phyloP scores from a whole-genome alignment of 2,329 filamentous ascomycete genomes.

The Sporothrix sp. region DNA sequence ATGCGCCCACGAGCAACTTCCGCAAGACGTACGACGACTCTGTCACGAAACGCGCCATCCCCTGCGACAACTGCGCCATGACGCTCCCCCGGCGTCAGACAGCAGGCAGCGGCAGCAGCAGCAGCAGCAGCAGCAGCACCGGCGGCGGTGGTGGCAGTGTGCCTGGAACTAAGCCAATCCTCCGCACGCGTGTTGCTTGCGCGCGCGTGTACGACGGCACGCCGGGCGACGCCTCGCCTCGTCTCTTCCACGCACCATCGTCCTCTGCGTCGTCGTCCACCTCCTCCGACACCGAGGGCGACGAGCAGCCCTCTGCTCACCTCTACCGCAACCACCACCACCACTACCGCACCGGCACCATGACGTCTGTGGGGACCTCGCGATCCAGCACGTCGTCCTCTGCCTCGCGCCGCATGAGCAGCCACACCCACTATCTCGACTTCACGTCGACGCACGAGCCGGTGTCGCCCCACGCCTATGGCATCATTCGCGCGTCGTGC shows the following conservation, averaged over 20 bases:
- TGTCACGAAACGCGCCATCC: constrained; percentile 52
- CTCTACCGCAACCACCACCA: constrained; percentile 22
- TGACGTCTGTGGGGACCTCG: constrained; percentile 38
- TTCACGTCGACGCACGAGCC: constrained; percentile 62
- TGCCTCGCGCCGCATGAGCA: constrained; percentile 24
- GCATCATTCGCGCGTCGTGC: constrained; percentile 56
- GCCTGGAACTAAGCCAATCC: constrained; percentile 43
- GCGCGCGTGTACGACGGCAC: constrained; percentile 43
- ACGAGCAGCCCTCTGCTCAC: constrained; percentile 31
- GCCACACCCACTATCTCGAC: constrained; percentile 55
- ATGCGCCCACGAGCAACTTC: constrained; percentile 28
- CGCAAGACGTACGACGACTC: constrained; percentile 55
- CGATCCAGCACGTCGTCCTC: constrained; percentile 44
- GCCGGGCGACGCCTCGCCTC: constrained; percentile 37
- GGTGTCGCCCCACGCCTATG: constrained; percentile 50
- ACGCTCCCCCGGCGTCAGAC: constrained; percentile 46
- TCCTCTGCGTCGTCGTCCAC: constrained; percentile 27
- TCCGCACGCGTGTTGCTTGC: constrained; percentile 51
- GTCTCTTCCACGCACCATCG: constrained; percentile 40
- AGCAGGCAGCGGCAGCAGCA: constrained; percentile 4
- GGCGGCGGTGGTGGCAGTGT: constrained; percentile 23
- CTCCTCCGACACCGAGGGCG: constrained; percentile 41
- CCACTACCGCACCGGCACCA: constrained; percentile 31
- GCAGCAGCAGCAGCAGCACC: constrained; percentile 1
- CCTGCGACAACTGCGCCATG: constrained; percentile 60